phyloP scores from a whole-genome alignment of 805 yeast genomes.

The Zygoascus tannicola region DNA sequence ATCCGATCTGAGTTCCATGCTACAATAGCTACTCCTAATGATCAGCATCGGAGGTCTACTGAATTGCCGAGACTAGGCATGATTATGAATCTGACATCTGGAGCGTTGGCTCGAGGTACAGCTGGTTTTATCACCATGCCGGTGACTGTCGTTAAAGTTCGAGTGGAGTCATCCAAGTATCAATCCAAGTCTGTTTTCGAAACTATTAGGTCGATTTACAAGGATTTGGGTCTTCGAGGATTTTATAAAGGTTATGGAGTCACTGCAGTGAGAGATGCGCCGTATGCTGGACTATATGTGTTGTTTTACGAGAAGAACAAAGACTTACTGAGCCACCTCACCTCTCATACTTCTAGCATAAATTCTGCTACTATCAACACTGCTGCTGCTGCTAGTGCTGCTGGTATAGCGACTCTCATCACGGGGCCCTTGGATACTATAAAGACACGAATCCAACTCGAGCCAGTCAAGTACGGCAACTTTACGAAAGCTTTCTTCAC shows the following conservation, averaged over 20 bases:
- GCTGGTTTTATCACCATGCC: conserved; percentile 94
- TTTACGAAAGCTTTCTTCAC: conserved; percentile 33
- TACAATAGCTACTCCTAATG: background rate
- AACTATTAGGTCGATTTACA: conserved; percentile 50
- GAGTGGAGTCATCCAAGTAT: conserved; percentile 78
- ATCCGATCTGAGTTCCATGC: conserved; percentile 33
- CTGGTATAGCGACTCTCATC: conserved; percentile 67
- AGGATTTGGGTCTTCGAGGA: conserved; percentile 47
- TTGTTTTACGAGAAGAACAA: conserved; percentile 74
- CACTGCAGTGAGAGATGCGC: conserved; percentile 85
- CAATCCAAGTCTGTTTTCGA: conserved; percentile 53
- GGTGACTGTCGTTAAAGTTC: conserved; percentile 77
- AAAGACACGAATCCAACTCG: conserved; percentile 81
- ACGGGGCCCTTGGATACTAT: conserved; percentile 95
- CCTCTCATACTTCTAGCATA: conserved; percentile 19
- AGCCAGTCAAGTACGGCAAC: conserved; percentile 39
- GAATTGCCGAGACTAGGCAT: conserved; percentile 62
- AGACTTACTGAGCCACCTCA: conserved; percentile 38
- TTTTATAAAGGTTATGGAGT: conserved; percentile 85
- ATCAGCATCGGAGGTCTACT: conserved; percentile 1
- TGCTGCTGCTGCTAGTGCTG: conserved; percentile 67
- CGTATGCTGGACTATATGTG: conserved; percentile 91
- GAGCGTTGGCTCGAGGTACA: conserved; percentile 66
- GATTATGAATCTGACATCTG: conserved; percentile 61
- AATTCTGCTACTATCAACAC: conserved; percentile 55